A percentile compares a stretch with the other conserved stretches of the same genome.
phyloP scores from a whole-genome alignment of 2,329 filamentous ascomycete genomes.

The Verruconis gallopava region DNA sequence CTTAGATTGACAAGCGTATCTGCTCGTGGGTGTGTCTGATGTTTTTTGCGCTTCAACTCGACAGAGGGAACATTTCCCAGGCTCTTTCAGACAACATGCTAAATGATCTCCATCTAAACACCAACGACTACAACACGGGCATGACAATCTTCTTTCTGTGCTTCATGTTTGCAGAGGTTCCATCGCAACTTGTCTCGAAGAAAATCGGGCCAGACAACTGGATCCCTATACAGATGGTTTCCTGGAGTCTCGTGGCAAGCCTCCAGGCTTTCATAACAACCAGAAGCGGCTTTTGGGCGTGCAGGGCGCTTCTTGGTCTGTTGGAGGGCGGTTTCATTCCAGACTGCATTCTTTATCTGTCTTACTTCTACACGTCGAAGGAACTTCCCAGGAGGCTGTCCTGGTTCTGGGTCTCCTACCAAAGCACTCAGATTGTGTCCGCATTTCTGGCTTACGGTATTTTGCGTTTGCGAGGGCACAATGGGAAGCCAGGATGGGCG shows the following conservation, averaged over 20 bases:
- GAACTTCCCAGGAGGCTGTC: conserved; percentile 52
- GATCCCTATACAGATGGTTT: conserved; percentile 21
- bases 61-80: conserved; percentile 49
- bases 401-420: conserved; percentile 44
- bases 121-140: conserved; percentile 36
- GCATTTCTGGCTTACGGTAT: conserved; percentile 19
- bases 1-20: conserved; percentile 29
- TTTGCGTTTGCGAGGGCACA: conserved; percentile 17
- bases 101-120: conserved; percentile 35
- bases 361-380: conserved; percentile 56
- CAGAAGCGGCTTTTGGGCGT: conserved; percentile 16
- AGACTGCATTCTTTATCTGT: conserved; percentile 48
- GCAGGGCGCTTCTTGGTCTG: conserved; percentile 15
- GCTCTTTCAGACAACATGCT: conserved; percentile 51
- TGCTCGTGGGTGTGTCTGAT: conserved; percentile 39
- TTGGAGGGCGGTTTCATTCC: conserved; percentile 30
- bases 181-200: conserved; percentile 21
- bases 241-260: conserved; percentile 14
- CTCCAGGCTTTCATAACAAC: conserved; percentile 17
- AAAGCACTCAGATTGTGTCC: conserved; percentile 19
- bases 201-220: conserved; percentile 16
- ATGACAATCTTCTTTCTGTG: conserved; percentile 11
- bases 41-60: conserved; percentile 52
- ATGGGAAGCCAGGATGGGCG: conserved; percentile 16
- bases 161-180: conserved; percentile 21